Conservation (phyloP, 352 stramenopile species). For the Pilasporangium apinafurcum region DNA sequence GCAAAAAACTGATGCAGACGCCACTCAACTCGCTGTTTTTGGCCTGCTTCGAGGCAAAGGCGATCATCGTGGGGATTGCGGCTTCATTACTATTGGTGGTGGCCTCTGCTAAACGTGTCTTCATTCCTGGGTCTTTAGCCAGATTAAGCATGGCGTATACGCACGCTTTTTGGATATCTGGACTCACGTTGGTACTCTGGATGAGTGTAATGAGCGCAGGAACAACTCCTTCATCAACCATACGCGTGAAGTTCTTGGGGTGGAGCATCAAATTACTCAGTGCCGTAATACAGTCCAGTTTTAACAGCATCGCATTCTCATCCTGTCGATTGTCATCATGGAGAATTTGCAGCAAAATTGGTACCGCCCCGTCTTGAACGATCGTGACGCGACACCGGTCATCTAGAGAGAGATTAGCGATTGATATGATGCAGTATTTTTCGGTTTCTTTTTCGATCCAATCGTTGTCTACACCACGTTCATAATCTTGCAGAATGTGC, state of each 20-base stretch:
- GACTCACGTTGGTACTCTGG: conserved; percentile 29
- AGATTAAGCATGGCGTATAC: conserved; percentile 76
- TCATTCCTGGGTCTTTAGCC: conserved; percentile 64
- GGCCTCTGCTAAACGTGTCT: conserved; percentile 49
- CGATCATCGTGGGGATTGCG: conserved; percentile 61
- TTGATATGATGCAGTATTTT: conserved; percentile 48
- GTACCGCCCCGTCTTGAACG: conserved; percentile 55
- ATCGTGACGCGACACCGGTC: conserved; percentile 55
- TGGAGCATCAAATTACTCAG: conserved; percentile 82
- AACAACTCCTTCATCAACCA: conserved; percentile 78
- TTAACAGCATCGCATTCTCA: conserved; percentile 31
- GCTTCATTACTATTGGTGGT: conserved; percentile 26
- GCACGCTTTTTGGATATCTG: conserved; percentile 69
- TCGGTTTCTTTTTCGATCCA: too few relatives aligned
- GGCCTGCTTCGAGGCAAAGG: conserved; percentile 52
- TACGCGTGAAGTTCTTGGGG: conserved; percentile 63
- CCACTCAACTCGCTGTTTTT: conserved; percentile 56
- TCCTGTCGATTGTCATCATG: conserved; percentile 9
- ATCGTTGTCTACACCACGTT: conserved; percentile 33
- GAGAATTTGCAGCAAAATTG: conserved; percentile 48
- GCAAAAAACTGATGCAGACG: conserved; percentile 60
- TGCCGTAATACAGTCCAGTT: conserved; percentile 74
- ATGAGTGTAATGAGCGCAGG: conserved; percentile 57
- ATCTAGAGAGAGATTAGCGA: conserved; percentile 73
- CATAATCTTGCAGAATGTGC: conserved; percentile 26